Conservation (phyloP, 345 rosid species). For the Eucalyptus polybractea region DNA sequence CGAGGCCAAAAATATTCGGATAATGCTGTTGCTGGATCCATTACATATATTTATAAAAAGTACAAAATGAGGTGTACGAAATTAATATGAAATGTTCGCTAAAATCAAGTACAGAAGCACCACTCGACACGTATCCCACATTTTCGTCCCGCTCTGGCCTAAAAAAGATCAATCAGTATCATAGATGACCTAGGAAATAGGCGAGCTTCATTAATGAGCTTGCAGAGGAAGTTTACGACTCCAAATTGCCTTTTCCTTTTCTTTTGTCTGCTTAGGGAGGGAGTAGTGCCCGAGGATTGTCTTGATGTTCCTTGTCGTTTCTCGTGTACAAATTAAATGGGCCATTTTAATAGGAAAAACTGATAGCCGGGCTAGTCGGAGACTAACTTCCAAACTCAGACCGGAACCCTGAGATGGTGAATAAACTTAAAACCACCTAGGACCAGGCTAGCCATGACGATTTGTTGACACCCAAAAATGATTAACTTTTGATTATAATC, state of each 20-base stretch:
- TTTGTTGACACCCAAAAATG: neutral
- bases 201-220: neutral
- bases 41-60: neutral
- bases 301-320: neutral
- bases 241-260: neutral
- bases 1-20: constrained; percentile 7
- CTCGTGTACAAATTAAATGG: neutral
- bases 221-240: neutral
- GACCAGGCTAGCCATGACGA: neutral
- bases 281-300: neutral
- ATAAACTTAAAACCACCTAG: neutral
- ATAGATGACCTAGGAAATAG: neutral
- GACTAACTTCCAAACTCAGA: neutral
- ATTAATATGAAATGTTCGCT: neutral
- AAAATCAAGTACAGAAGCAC: neutral
- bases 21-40: neutral
- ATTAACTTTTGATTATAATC: neutral
- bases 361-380: neutral
- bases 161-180: neutral
- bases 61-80: neutral
- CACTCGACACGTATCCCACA: neutral
- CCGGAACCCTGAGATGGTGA: neutral
- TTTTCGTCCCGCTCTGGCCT: neutral
- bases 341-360: neutral
- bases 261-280: neutral